Percentiles rank a stretch among this genome's conserved stretches.
These are phyloP conservation scores for Globisporangium okanoganense DNA, from an alignment of 352 stramenopile genomes.

Conservation along the genomic window DNA sequence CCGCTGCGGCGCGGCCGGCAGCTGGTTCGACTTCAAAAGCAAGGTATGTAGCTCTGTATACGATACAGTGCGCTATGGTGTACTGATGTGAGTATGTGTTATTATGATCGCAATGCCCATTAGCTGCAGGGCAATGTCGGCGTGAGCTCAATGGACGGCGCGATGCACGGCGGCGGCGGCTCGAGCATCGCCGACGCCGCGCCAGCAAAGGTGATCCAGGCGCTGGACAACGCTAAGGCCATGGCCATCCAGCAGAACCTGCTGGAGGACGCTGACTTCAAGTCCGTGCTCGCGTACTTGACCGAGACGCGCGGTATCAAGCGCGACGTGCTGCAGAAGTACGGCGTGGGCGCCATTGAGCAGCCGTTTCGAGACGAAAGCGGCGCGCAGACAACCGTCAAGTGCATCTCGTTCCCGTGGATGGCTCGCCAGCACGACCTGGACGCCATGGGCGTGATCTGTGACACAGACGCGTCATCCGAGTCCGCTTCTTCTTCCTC, in stretches of 20 bases:
- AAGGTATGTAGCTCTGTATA: slow-evolving; percentile 28
- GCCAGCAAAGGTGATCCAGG: slow-evolving; percentile 68
- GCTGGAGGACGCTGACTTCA: slow-evolving; percentile 58
- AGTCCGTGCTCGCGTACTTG: slow-evolving; percentile 64
- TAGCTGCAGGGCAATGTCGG: slow-evolving; percentile 51
- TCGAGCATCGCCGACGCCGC: slow-evolving; percentile 12
- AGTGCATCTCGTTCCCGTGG: slow-evolving; percentile 96
- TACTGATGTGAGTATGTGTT: neutral
- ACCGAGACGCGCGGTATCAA: slow-evolving; percentile 61
- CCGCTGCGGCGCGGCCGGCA: slow-evolving; percentile 79
- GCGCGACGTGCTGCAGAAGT: slow-evolving; percentile 80
- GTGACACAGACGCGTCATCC: slow-evolving; percentile 24
- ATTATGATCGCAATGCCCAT: neutral
- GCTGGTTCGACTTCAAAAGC: slow-evolving; percentile 89
- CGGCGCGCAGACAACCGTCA: slow-evolving; percentile 43
- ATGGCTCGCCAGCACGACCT: slow-evolving; percentile 87
- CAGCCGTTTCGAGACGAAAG: slow-evolving; percentile 78
- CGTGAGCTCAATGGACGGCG: slow-evolving; percentile 33
- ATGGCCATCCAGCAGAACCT: slow-evolving; percentile 85
- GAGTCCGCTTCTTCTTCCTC: slow-evolving; percentile 6
- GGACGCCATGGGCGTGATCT: slow-evolving; percentile 78
- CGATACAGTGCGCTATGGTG: neutral
- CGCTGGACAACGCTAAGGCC: slow-evolving; percentile 79
- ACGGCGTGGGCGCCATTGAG: slow-evolving; percentile 86
- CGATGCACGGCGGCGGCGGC: slow-evolving; percentile 27